A percentile compares a stretch with the other conserved stretches of the same genome.
These are phyloP conservation scores for Bryum argenteum DNA, from an alignment of 225 moss, liverwort and hornwort species.

Conservation along the genomic window DNA sequence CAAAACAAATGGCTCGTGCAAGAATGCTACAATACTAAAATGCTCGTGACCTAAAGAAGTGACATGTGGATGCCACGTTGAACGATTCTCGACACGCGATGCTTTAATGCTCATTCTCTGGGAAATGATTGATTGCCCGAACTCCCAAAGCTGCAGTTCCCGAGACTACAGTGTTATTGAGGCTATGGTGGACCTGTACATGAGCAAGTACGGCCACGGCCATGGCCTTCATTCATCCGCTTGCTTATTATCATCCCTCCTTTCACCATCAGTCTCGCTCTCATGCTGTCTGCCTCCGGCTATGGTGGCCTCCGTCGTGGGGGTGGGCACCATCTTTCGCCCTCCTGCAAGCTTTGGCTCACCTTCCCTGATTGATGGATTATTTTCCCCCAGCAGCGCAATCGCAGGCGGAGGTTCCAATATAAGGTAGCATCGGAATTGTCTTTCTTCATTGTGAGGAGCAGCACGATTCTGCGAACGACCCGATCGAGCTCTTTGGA, in stretches of 20 bases:
- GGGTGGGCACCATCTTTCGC: conserved; percentile 21
- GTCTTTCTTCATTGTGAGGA: too few relatives aligned
- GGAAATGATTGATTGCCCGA: not conserved
- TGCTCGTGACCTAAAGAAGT: not conserved
- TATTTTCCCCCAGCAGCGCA: too few relatives aligned
- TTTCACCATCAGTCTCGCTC: not conserved
- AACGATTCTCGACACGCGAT: not conserved
- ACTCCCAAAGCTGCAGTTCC: conserved; percentile 21
- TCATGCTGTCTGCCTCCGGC: conserved; percentile 23
- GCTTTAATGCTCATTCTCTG: not conserved
- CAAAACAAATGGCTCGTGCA: not conserved
- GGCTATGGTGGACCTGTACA: not conserved
- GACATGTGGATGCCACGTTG: not conserved
- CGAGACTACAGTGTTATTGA: too few relatives aligned
- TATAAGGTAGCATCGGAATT: too few relatives aligned
- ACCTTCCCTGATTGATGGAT: too few relatives aligned
- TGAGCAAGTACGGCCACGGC: not conserved
- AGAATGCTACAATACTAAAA: not conserved
- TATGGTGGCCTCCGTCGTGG: conserved; percentile 29
- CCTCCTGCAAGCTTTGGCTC: not conserved
- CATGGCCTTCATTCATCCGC: conserved; percentile 37
- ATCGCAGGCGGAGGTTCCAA: too few relatives aligned
- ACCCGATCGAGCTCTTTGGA: conserved; percentile 11
- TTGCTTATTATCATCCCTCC: conserved; percentile 31
- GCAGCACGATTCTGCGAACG: too few relatives aligned